A percentile compares a stretch with the other conserved stretches of the same genome.
Conservation (phyloP, 2,329 filamentous ascomycete genomes). For the Chaetomiaceae sp. region DNA sequence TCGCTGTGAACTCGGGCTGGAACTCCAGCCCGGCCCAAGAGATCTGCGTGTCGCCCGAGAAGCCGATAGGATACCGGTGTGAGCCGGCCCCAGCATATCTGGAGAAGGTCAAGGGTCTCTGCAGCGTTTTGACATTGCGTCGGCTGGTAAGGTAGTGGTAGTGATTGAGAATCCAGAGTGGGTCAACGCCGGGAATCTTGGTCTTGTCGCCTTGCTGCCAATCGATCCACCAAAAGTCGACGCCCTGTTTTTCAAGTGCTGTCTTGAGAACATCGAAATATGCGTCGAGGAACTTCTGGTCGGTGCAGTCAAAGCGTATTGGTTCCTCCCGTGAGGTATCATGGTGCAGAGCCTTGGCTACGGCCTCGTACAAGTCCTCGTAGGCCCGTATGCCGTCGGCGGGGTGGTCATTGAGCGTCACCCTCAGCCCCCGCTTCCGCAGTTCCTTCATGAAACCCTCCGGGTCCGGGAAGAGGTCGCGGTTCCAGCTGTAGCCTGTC, state of each 20-base stretch:
- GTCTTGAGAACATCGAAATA: slow-evolving; percentile 56
- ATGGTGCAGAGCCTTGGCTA: slow-evolving; percentile 49
- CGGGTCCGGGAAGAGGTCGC: slow-evolving; percentile 53
- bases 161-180: slow-evolving; percentile 62
- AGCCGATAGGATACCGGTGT: slow-evolving; percentile 61
- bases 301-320: slow-evolving; percentile 53
- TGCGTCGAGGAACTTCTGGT: slow-evolving; percentile 51
- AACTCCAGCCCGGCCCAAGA: slow-evolving; percentile 59
- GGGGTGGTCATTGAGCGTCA: slow-evolving; percentile 59
- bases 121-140: slow-evolving; percentile 34
- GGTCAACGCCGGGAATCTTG: slow-evolving; percentile 54
- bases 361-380: slow-evolving; percentile 53
- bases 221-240: slow-evolving; percentile 65
- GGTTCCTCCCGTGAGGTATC: slow-evolving; percentile 47
- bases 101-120: slow-evolving; percentile 51
- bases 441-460: slow-evolving; percentile 47
- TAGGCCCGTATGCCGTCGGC: slow-evolving; percentile 53
- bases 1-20: slow-evolving; percentile 64
- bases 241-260: slow-evolving; percentile 50
- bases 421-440: slow-evolving; percentile 48
- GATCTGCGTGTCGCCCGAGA: slow-evolving; percentile 58
- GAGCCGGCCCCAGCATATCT: slow-evolving; percentile 59
- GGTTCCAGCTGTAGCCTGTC: slow-evolving; percentile 62
- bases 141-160: slow-evolving; percentile 56
- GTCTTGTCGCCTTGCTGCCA: slow-evolving; percentile 61